phyloP scores from a whole-genome alignment of 129 eudicot genomes.

The Arctium minus region DNA sequence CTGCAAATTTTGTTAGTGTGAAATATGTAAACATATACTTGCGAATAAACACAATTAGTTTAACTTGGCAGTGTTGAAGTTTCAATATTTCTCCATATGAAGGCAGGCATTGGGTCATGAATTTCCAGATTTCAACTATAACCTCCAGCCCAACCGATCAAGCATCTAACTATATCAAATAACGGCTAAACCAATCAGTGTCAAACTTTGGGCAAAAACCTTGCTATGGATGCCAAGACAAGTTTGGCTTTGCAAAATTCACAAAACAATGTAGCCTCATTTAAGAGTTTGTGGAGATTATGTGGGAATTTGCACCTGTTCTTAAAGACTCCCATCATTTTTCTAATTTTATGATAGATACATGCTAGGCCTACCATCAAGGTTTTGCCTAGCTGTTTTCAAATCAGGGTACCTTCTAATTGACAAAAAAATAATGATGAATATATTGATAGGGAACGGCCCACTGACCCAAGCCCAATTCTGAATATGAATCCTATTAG shows the following conservation, averaged over 20 bases:
- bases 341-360: neutral
- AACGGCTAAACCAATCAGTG: neutral
- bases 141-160: neutral
- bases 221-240: neutral
- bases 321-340: neutral
- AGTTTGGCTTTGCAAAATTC: neutral
- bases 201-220: neutral
- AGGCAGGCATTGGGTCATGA: neutral
- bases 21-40: neutral
- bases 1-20: constrained; percentile 31
- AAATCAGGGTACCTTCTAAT: neutral
- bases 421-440: neutral
- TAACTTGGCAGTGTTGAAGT: neutral
- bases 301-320: neutral
- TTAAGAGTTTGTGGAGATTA: neutral
- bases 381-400: neutral
- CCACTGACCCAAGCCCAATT: too few species aligned
- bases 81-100: neutral
- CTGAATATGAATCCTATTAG: too few species aligned
- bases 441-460: too few species aligned
- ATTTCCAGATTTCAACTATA: neutral
- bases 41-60: neutral
- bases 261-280: neutral
- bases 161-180: neutral
- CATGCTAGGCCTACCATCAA: neutral